Conservation (phyloP, 176 grass and related monocot species). For the Ensete glaucum region DNA sequence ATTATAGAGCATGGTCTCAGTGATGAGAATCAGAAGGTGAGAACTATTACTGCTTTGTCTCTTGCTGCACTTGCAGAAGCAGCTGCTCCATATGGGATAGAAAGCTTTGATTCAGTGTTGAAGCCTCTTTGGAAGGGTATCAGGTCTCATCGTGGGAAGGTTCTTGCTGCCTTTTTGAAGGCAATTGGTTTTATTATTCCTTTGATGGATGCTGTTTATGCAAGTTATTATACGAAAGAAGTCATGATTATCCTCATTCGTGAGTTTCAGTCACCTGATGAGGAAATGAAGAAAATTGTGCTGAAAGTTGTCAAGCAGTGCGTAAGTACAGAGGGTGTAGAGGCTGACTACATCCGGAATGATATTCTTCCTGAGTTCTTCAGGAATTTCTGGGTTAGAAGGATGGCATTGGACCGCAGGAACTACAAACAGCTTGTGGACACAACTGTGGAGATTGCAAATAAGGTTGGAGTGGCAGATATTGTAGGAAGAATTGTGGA, state of each 20-base stretch:
- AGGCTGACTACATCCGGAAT: slow-evolving; percentile 80
- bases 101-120: slow-evolving; percentile 92
- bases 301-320: slow-evolving; percentile 97
- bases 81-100: slow-evolving; percentile 89
- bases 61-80: slow-evolving; percentile 91
- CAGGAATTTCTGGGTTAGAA: slow-evolving; percentile 83
- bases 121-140: slow-evolving; percentile 99
- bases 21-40: slow-evolving; percentile 95
- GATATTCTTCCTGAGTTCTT: slow-evolving; percentile 91
- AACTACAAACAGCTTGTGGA: slow-evolving; percentile 99
- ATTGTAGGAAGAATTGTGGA: slow-evolving; percentile 83
- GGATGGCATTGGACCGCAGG: slow-evolving; percentile 93
- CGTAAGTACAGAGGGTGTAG: slow-evolving; percentile 95
- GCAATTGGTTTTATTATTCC: slow-evolving; percentile 98
- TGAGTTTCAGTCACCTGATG: slow-evolving; percentile 96
- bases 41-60: slow-evolving; percentile 91
- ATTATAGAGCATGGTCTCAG: slow-evolving; percentile 90
- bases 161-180: slow-evolving; percentile 91
- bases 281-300: slow-evolving; percentile 99
- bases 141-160: slow-evolving; percentile 78
- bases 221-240: slow-evolving; percentile 96
- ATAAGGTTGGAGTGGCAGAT: slow-evolving; percentile 91
- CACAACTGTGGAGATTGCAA: slow-evolving; percentile 93
- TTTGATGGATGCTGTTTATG: slow-evolving; percentile 93
- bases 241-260: slow-evolving; percentile 89